Conservation (phyloP, 805 yeast species). For the Candida khao-thaluensis region DNA sequence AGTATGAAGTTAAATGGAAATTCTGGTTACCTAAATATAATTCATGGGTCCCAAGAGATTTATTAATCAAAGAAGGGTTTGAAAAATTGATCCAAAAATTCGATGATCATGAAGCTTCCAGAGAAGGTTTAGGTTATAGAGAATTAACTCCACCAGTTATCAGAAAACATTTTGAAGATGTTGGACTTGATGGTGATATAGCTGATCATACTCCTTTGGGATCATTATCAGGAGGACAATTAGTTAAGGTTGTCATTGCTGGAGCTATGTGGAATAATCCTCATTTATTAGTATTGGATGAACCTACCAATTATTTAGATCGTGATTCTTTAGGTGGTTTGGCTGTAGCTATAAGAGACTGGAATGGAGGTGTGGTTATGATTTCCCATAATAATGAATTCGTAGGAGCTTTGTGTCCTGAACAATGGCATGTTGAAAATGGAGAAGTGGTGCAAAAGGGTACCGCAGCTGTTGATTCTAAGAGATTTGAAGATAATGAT, state of each 20-base stretch:
- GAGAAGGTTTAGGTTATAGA: constrained; percentile 48
- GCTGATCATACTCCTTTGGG: constrained; percentile 98
- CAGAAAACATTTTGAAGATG: constrained; percentile 94
- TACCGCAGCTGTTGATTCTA: constrained; percentile 66
- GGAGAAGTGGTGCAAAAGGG: constrained; percentile 88
- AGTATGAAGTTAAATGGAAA: constrained; percentile 92
- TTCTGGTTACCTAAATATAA: constrained; percentile 87
- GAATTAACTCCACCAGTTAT: constrained; percentile 81
- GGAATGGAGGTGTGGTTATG: constrained; percentile 98
- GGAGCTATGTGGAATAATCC: constrained; percentile 99
- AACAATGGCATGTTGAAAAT: constrained; percentile 95
- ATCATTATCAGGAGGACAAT: constrained; percentile 95
- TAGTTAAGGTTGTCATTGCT: constrained; percentile 97
- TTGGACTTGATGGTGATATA: constrained; percentile 96
- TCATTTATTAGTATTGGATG: constrained; percentile 91
- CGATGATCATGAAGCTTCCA: constrained; percentile 49
- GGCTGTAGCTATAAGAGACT: constrained; percentile 96
- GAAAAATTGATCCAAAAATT: constrained; percentile 44
- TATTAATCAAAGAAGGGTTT: constrained; percentile 62
- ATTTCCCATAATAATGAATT: constrained; percentile 97
- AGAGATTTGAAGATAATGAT: constrained; percentile 70
- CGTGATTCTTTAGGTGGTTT: constrained; percentile 97
- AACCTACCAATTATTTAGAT: constrained; percentile 97
- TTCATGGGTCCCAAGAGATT: constrained; percentile 88
- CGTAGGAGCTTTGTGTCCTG: constrained; percentile 96